These are phyloP conservation scores for Phialemoniopsis sp. DNA, from an alignment of 2,329 filamentous ascomycete genomes.

Conservation along the genomic window DNA sequence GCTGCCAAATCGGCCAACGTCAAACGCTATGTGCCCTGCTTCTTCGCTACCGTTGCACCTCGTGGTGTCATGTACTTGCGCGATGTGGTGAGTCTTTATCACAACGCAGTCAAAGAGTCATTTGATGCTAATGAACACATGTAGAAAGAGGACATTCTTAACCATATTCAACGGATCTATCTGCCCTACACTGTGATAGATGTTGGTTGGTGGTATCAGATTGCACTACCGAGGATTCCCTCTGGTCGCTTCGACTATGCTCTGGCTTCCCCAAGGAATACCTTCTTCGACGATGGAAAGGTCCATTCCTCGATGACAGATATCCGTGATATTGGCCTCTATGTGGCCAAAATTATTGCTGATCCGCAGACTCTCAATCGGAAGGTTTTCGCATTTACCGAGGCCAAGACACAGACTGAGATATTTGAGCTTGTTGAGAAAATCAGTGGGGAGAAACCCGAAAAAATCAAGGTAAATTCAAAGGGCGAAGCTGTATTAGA, in stretches of 20 bases:
- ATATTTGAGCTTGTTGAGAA: constrained; percentile 40
- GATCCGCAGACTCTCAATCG: constrained; percentile 51
- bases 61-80: constrained; percentile 7
- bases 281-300: constrained; percentile 41
- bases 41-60: constrained; percentile 6
- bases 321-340: constrained; percentile 47
- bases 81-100: not conserved
- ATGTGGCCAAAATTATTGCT: constrained; percentile 43
- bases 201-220: constrained; percentile 54
- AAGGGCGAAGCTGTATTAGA: too few species aligned
- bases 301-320: constrained; percentile 38
- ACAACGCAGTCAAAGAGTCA: too few species aligned
- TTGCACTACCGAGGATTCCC: constrained; percentile 21
- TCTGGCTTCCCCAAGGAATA: constrained; percentile 15
- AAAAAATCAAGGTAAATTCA: constrained; percentile 31
- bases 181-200: constrained; percentile 55
- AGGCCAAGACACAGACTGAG: constrained; percentile 39
- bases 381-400: constrained; percentile 42
- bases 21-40: constrained; percentile 18
- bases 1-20: constrained; percentile 22
- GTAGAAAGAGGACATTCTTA: constrained; percentile 45
- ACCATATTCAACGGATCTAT: constrained; percentile 39
- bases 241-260: constrained; percentile 35
- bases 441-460: constrained; percentile 40
- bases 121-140: not conserved